Percentiles rank a stretch among this genome's conserved stretches.
Conservation (phyloP, 2,329 filamentous ascomycete species). For the Microcyclospora tardicrescens region DNA sequence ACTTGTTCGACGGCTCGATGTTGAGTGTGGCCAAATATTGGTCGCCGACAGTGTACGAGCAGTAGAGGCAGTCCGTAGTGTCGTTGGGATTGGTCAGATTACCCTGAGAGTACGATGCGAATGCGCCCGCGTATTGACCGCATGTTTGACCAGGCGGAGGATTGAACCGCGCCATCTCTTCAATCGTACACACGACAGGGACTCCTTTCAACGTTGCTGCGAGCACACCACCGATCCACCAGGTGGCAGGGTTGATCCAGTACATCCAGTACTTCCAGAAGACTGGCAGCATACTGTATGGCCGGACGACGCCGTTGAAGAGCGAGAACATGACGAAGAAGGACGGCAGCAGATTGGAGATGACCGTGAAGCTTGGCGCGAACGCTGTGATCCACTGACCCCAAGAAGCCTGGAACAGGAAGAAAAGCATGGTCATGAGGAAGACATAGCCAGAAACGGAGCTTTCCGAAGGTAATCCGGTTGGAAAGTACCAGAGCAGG, state of each 20-base stretch:
- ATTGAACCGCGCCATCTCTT: constrained; percentile 53
- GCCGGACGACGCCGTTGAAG: constrained; percentile 66
- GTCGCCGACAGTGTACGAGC: constrained; percentile 50
- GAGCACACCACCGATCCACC: constrained; percentile 59
- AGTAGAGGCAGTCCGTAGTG: constrained; percentile 53
- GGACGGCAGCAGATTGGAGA: constrained; percentile 63
- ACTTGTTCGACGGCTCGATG: constrained; percentile 47
- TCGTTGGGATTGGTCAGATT: constrained; percentile 52
- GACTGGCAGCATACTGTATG: constrained; percentile 49
- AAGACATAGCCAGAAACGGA: constrained; percentile 61
- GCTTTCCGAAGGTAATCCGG: constrained; percentile 54
- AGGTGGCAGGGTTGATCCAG: constrained; percentile 55
- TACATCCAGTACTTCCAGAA: constrained; percentile 67
- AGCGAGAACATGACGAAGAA: constrained; percentile 67
- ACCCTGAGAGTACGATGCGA: constrained; percentile 42
- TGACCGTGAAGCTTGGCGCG: constrained; percentile 65
- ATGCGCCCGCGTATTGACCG: constrained; percentile 47
- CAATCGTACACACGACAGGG: constrained; percentile 29
- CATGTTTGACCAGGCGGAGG: constrained; percentile 54
- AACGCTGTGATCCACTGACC: constrained; percentile 79
- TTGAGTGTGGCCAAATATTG: constrained; percentile 53
- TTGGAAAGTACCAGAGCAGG: constrained; percentile 63
- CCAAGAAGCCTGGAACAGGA: constrained; percentile 61
- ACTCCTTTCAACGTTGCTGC: constrained; percentile 46
- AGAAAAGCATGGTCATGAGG: constrained; percentile 67